Conservation (phyloP, 768 basidiomycete genomes). For the Chalciporus sphaerocephalus region DNA sequence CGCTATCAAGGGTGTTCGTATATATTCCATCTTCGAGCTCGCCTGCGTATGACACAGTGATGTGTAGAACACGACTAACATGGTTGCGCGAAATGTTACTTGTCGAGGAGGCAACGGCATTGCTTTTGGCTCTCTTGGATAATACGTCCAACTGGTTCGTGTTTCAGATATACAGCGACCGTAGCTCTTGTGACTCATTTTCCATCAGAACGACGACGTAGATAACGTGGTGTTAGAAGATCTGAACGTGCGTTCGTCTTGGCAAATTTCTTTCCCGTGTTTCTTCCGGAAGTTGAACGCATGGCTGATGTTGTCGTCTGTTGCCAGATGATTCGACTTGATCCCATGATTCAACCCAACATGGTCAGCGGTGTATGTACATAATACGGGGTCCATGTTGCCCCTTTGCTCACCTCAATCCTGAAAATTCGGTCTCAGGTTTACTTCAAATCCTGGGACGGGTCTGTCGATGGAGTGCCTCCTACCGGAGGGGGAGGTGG, state of each 20-base stretch:
- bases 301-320: too few species aligned
- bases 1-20: constrained; percentile 57
- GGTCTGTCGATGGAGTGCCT: constrained; percentile 46
- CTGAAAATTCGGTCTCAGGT: constrained; percentile 23
- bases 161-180: too few species aligned
- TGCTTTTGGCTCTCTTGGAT: constrained; percentile 54
- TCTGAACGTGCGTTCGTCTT: too few species aligned
- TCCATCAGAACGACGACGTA: too few species aligned
- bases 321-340: too few species aligned
- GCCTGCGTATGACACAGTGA: background rate
- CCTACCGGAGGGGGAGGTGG: constrained; percentile 23
- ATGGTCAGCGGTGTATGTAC: constrained; percentile 21
- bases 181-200: constrained; percentile 13
- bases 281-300: too few species aligned
- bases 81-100: constrained; percentile 44
- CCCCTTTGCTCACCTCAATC: too few species aligned
- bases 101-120: constrained; percentile 57
- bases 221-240: too few species aligned
- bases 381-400: too few species aligned
- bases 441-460: constrained; percentile 51
- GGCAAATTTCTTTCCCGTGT: too few species aligned
- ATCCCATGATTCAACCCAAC: background rate
- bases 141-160: too few species aligned
- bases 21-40: background rate
- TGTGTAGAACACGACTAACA: constrained; percentile 50